Evolutionary conservation across 805 yeast species (phyloP).

Genomic region (Metschnikowia continentalis): DNA sequence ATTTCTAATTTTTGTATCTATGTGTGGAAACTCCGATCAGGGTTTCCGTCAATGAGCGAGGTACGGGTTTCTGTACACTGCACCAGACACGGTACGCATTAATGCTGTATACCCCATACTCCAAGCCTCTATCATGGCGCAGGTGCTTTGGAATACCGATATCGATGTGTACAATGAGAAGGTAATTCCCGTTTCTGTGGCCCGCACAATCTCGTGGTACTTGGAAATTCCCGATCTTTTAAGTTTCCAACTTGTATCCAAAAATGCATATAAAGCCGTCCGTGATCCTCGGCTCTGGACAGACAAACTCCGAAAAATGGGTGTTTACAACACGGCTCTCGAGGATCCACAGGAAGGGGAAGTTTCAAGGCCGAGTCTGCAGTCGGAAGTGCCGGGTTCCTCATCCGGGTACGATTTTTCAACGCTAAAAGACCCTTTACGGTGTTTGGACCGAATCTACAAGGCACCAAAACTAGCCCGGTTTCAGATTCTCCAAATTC

Average conservation of each 20-base stretch:
- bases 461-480: conserved; percentile 31
- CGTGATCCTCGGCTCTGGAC: conserved; percentile 40
- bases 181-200: conserved; percentile 37
- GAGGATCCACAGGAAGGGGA: conserved; percentile 4
- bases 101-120: neutral
- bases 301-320: conserved; percentile 31
- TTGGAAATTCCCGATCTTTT: conserved; percentile 37
- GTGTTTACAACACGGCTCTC: conserved; percentile 31
- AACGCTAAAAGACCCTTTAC: conserved; percentile 26
- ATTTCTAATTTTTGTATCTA: too few relatives aligned
- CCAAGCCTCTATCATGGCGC: conserved; percentile 29
- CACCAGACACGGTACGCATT: neutral
- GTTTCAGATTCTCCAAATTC: conserved; percentile 36
- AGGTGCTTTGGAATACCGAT: conserved; percentile 44
- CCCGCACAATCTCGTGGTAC: conserved; percentile 30
- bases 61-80: neutral
- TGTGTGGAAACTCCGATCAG: neutral
- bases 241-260: conserved; percentile 34
- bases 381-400: neutral
- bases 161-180: conserved; percentile 39
- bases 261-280: conserved; percentile 34
- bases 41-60: neutral
- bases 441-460: conserved; percentile 29
- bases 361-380: neutral
- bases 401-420: conserved; percentile 7